phyloP scores from a whole-genome alignment of 106 monocot genomes.

The Phalaenopsis aphrodite region DNA sequence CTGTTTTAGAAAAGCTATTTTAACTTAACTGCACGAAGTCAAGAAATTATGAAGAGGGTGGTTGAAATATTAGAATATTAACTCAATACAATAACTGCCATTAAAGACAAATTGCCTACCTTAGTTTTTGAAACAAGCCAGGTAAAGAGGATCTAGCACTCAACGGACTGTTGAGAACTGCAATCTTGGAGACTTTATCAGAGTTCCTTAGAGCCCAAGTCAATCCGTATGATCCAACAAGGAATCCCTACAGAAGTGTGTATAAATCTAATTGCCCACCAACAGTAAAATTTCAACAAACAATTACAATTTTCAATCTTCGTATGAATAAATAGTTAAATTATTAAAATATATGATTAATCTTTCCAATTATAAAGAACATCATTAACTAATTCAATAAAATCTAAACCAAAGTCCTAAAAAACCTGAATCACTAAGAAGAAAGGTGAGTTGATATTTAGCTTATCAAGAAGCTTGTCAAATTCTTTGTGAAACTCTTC shows the following conservation, averaged over 20 bases:
- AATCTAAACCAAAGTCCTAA: constrained; percentile 3
- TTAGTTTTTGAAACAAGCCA: constrained; percentile 81
- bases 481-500: constrained; percentile 77
- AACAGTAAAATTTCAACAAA: neutral
- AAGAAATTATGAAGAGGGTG: neutral
- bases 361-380: neutral
- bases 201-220: constrained; percentile 91
- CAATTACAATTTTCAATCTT: neutral
- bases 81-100: constrained; percentile 3
- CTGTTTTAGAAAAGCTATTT: neutral
- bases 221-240: constrained; percentile 95
- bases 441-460: constrained; percentile 71
- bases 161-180: constrained; percentile 80
- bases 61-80: neutral
- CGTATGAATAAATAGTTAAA: neutral
- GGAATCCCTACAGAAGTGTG: constrained; percentile 53
- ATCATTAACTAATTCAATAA: neutral
- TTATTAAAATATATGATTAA: neutral
- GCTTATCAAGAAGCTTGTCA: constrained; percentile 62
- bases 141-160: constrained; percentile 67
- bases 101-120: constrained; percentile 23
- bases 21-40: neutral
- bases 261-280: neutral
- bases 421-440: constrained; percentile 75
- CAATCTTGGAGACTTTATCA: constrained; percentile 58